Base-by-base conservation (phyloP, 2,329 filamentous ascomycete genomes). In the Orbilia brochopaga region DNA sequence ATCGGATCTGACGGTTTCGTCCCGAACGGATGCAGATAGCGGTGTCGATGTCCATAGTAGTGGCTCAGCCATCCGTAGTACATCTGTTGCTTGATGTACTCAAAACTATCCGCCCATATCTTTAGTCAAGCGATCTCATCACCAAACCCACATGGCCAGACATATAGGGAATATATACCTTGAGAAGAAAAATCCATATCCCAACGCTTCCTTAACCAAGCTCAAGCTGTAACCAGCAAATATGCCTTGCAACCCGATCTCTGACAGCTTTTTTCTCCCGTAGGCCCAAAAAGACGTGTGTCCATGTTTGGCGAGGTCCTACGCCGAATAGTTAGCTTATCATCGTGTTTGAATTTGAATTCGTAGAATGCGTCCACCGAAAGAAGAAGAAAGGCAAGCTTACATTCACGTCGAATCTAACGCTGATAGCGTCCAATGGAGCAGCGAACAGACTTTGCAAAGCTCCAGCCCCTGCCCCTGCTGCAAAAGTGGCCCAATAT, bases 231-330 rank as follows among this genome's bases (percentile, higher is more conserved):
- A 92, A 44, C 89, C 89, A 0, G 89, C 88, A 76, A 91, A 91
- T 32, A 91, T 85, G 21, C 89, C 90, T 5, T 88, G 84, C 2
- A 85, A 76, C 0, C 90, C 89, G 69, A 92, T 91, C 63, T 89
- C 88, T n/a, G 83, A 82, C 35, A 90, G 83, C 79, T 88, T 88
- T 65, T 85, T 83, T 8, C 81, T 83, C 40, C 86, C 86, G 76
- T 91, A 92, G 15, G 84, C 81, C 89, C 89, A 92, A 85, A 91
- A 89, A 77, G 85, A 90, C 74, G 83, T 84, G 76, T 84, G 82
- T 55, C 80, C 81, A n/a, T 72, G 23, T 64, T 61, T 72, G 2
- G 54, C 56, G 40, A 72, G 54, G 11, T 72, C 67, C 67, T 72
- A 53, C 15, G 23, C 27, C 10, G 11, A 40, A 6, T n/a, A 17